These are phyloP conservation scores for Miscanthus sacchariflorus DNA, from an alignment of 202 grass and related monocot species.

Conservation along the genomic window DNA sequence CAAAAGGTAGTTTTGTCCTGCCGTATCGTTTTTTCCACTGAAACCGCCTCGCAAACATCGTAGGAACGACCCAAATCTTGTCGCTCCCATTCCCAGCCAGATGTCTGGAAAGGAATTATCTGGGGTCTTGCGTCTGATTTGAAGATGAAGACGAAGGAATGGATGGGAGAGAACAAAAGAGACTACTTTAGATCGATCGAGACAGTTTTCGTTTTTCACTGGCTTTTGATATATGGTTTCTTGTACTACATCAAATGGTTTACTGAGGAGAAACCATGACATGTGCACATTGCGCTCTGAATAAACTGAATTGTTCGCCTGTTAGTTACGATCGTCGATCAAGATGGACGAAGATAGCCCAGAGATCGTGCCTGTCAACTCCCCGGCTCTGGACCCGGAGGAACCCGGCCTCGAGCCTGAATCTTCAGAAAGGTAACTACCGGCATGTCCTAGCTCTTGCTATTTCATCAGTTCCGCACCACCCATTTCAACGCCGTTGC, in stretches of 20 bases:
- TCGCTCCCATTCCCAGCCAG: not conserved
- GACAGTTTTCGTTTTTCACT: not conserved
- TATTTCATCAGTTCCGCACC: not conserved
- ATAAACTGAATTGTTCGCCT: not conserved
- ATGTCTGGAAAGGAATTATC: not conserved
- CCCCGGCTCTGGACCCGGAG: not conserved
- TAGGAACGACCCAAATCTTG: not conserved
- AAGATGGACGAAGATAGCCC: conserved; percentile 43
- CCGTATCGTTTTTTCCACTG: conserved; percentile 32
- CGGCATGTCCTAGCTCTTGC: not conserved
- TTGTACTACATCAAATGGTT: not conserved
- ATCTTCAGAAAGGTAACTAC: conserved; percentile 38
- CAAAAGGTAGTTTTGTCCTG: not conserved
- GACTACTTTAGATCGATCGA: not conserved
- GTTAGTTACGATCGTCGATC: not conserved
- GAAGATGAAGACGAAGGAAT: not conserved
- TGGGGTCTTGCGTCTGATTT: not conserved
- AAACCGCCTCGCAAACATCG: conserved; percentile 48
- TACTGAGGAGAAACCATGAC: too few species aligned
- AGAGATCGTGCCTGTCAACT: conserved; percentile 38
- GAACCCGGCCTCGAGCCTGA: not conserved
- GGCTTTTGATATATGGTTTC: not conserved
- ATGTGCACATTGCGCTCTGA: not conserved
- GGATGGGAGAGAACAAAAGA: not conserved
- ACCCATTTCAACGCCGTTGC: not conserved